A percentile compares a stretch with the other conserved stretches of the same genome.
Conservation (phyloP, 495 filamentous ascomycete genomes). For the Thozetella sp. region DNA sequence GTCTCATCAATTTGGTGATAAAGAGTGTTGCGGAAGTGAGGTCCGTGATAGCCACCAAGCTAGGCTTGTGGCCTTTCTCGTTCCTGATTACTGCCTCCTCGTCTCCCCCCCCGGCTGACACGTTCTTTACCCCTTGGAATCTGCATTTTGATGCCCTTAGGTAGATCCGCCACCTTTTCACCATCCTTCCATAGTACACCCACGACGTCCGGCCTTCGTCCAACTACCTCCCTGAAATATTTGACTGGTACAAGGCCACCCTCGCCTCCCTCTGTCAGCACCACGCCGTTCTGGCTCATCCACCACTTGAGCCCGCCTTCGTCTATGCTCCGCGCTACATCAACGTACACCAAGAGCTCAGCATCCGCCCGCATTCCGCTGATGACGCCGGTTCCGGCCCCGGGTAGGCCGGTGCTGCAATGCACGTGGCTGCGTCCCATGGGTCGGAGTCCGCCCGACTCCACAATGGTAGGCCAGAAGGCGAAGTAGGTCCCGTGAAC, state of each 20-base stretch:
- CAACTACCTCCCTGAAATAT: slow-evolving; percentile 58
- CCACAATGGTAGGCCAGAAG: slow-evolving; percentile 72
- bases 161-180: slow-evolving; percentile 57
- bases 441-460: slow-evolving; percentile 70
- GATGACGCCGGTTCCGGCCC: slow-evolving; percentile 56
- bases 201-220: slow-evolving; percentile 52
- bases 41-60: slow-evolving; percentile 11
- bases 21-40: not conserved
- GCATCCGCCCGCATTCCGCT: slow-evolving; percentile 84
- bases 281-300: slow-evolving; percentile 83
- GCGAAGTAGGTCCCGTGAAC: slow-evolving; percentile 88
- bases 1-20: no score
- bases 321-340: slow-evolving; percentile 65
- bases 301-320: slow-evolving; percentile 76
- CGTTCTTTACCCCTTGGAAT: slow-evolving; percentile 47
- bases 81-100: slow-evolving; percentile 19
- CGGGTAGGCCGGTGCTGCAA: slow-evolving; percentile 71
- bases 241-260: slow-evolving; percentile 41
- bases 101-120: slow-evolving; percentile 16
- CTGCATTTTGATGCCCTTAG: slow-evolving; percentile 37
- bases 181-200: slow-evolving; percentile 70
- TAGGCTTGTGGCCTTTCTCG: slow-evolving; percentile 6
- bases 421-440: slow-evolving; percentile 90
- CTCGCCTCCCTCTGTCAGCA: slow-evolving; percentile 51
- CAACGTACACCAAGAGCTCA: slow-evolving; percentile 78